Conservation (phyloP, 441 rosid genomes). For the Erodium texanum region DNA sequence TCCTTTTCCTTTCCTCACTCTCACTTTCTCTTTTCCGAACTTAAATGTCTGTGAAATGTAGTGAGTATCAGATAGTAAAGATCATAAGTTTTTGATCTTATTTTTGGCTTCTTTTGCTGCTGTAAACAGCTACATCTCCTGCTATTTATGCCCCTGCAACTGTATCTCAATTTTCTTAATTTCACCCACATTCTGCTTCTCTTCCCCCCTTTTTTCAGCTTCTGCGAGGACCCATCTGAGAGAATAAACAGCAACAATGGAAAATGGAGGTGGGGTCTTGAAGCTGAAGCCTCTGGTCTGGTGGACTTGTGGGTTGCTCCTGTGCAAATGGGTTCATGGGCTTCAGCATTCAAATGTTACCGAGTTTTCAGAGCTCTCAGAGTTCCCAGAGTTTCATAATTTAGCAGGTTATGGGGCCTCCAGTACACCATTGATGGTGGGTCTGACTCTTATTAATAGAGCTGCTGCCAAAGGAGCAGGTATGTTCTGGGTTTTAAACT, state of each 20-base stretch:
- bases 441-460: conserved; percentile 38
- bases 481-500: conserved; percentile 9
- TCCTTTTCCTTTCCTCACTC: background rate
- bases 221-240: conserved; percentile 1
- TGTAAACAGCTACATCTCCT: background rate
- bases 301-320: conserved; percentile 10
- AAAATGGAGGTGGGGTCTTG: background rate
- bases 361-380: conserved; percentile 6
- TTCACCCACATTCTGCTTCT: background rate
- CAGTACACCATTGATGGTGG: conserved; percentile 28
- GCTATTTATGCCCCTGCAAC: background rate
- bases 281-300: background rate
- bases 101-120: background rate
- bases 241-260: background rate
- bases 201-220: background rate
- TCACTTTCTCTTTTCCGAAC: conserved; percentile 1
- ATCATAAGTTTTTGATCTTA: background rate
- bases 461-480: conserved; percentile 56
- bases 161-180: background rate
- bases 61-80: background rate
- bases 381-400: conserved; percentile 11
- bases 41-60: background rate
- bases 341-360: conserved; percentile 17
- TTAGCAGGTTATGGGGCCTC: conserved; percentile 19
- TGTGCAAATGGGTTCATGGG: conserved; percentile 19